phyloP scores from a whole-genome alignment of 2,329 filamentous ascomycete species.

The Phoma sp. region DNA sequence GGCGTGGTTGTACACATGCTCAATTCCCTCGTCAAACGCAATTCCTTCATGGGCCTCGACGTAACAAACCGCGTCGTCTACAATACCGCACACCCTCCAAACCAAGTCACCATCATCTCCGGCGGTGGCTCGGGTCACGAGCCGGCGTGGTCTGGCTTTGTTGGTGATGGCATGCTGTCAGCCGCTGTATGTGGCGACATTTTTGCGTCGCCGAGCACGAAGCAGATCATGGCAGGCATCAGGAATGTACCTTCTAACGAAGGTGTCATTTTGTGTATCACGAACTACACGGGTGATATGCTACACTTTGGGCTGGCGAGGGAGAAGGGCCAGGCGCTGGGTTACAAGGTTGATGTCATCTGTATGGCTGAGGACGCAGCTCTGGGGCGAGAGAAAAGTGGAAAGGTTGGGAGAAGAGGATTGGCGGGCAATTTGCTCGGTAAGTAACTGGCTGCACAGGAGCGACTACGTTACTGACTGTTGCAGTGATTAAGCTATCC shows the following conservation, averaged over 20 bases:
- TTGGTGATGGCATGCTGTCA: constrained; percentile 58
- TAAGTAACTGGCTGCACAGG: constrained; percentile 13
- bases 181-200: constrained; percentile 59
- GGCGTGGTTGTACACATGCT: constrained; percentile 60
- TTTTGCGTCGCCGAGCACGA: constrained; percentile 57
- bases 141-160: constrained; percentile 59
- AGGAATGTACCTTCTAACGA: constrained; percentile 55
- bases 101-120: constrained; percentile 56
- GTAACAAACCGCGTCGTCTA: constrained; percentile 58
- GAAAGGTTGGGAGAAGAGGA: constrained; percentile 58
- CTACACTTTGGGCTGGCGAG: constrained; percentile 59
- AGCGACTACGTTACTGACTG: constrained; percentile 11
- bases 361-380: constrained; percentile 59
- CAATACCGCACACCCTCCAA: constrained; percentile 52
- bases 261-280: constrained; percentile 58
- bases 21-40: constrained; percentile 56
- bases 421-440: constrained; percentile 60
- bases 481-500: constrained; percentile 56
- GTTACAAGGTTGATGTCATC: constrained; percentile 56
- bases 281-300: constrained; percentile 60
- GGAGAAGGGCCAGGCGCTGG: constrained; percentile 55
- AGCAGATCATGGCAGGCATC: constrained; percentile 60
- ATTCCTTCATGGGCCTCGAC: constrained; percentile 54
- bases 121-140: constrained; percentile 59
- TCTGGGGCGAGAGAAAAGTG: constrained; percentile 57